A percentile compares a stretch with the other conserved stretches of the same genome.
Evolutionary conservation across 2,329 filamentous ascomycete species (phyloP).

Genomic region (Fusarium lateritium): DNA sequence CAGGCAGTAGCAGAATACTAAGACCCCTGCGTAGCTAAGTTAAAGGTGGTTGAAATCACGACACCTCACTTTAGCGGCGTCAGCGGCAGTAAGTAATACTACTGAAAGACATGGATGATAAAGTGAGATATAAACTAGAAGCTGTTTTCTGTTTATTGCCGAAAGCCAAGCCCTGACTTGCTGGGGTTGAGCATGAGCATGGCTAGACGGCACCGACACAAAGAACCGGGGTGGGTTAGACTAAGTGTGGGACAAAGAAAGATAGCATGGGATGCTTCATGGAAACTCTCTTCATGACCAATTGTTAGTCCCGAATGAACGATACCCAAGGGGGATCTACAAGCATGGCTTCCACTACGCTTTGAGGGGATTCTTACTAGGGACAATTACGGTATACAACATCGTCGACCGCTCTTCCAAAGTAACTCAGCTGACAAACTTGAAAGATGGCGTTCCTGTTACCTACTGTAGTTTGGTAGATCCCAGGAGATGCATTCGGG

Average conservation of each 20-base stretch:
- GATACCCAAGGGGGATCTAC: conserved; percentile 28
- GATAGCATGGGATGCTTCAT: conserved; percentile 11
- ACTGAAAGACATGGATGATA: conserved; percentile 1
- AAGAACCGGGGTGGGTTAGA: conserved; percentile 16
- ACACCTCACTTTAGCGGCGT: conserved; percentile 31
- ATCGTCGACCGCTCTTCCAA: conserved; percentile 25
- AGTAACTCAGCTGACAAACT: conserved; percentile 26
- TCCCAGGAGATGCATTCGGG: conserved; percentile 17
- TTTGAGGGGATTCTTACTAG: conserved; percentile 15
- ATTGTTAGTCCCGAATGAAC: conserved; percentile 10
- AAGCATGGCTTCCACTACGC: conserved; percentile 18
- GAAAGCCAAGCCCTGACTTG: conserved; percentile 30
- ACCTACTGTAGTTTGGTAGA: conserved; percentile 6
- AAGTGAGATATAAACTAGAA: conserved; percentile 14
- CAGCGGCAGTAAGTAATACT: conserved; percentile 10
- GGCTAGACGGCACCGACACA: background rate
- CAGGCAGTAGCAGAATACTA: conserved; percentile 18
- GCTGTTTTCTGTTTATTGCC: conserved; percentile 27
- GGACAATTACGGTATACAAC: background rate
- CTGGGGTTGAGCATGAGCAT: conserved; percentile 15
- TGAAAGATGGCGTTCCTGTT: conserved; percentile 22
- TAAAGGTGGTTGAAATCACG: conserved; percentile 23
- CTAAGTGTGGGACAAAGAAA: conserved; percentile 32
- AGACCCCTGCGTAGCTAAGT: conserved; percentile 32
- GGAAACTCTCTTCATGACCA: conserved; percentile 21